phyloP scores from a whole-genome alignment of 257 asterid species.

The Solanum sejunctum region DNA sequence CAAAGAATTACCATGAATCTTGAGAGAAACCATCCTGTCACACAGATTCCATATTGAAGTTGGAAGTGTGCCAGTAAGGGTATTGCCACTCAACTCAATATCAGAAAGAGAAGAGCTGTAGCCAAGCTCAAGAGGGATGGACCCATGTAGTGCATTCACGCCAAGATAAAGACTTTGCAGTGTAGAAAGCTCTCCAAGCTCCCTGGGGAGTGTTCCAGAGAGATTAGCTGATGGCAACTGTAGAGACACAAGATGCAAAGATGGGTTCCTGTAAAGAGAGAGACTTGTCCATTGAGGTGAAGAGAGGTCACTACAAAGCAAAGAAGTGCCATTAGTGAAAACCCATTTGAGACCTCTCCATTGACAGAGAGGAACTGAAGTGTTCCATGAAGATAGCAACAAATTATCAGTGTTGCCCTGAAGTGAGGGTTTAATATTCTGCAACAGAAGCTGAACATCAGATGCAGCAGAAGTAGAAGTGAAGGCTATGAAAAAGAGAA shows the following conservation, averaged over 20 bases:
- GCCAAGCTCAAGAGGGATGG: conserved; percentile 84
- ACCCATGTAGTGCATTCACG: conserved; percentile 58
- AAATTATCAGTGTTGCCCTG: conserved; percentile 61
- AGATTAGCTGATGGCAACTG: conserved; percentile 91
- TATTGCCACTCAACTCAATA: conserved; percentile 69
- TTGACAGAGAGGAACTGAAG: conserved; percentile 71
- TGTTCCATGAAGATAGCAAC: conserved; percentile 70
- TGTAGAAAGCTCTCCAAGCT: conserved; percentile 60
- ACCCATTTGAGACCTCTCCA: conserved; percentile 95
- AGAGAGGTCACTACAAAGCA: conserved; percentile 51
- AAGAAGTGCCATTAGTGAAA: conserved; percentile 38
- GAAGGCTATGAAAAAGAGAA: conserved; percentile 10
- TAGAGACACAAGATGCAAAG: conserved; percentile 55
- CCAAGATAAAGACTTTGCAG: conserved; percentile 64
- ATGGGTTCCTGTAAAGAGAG: conserved; percentile 33
- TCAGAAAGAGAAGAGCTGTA: conserved; percentile 65
- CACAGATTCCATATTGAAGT: conserved; percentile 92
- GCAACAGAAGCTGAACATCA: conserved; percentile 60
- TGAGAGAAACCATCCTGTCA: conserved; percentile 53
- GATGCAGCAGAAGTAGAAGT: conserved; percentile 26
- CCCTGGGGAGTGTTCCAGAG: conserved; percentile 75
- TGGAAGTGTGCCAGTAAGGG: conserved; percentile 59
- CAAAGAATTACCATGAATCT: conserved; percentile 62
- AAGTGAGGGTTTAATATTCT: conserved; percentile 60
- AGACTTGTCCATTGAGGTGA: conserved; percentile 67